phyloP scores from a whole-genome alignment of 192 early-diverging fungal genomes.

The Umbelopsis sp. region DNA sequence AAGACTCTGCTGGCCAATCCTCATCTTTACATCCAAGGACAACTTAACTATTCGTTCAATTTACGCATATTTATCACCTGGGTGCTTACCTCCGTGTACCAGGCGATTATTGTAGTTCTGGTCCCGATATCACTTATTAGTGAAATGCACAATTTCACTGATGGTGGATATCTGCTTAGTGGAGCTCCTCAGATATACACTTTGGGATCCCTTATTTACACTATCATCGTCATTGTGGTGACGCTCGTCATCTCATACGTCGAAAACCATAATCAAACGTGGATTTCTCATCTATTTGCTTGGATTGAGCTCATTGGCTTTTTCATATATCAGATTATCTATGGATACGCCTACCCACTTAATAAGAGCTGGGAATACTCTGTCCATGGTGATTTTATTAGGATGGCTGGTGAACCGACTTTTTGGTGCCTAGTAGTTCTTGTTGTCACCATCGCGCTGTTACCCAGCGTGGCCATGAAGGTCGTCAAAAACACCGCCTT shows the following conservation, averaged over 20 bases:
- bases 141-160: constrained; percentile 14
- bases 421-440: constrained; percentile 66
- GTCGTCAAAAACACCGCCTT: constrained; percentile 24
- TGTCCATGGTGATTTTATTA: constrained; percentile 57
- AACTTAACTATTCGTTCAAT: constrained; percentile 58
- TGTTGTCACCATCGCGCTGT: constrained; percentile 51
- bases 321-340: constrained; percentile 59
- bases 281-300: constrained; percentile 63
- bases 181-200: constrained; percentile 58
- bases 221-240: constrained; percentile 66
- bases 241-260: constrained; percentile 73
- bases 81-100: constrained; percentile 57
- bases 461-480: constrained; percentile 55
- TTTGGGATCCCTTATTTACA: constrained; percentile 58
- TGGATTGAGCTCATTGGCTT: constrained; percentile 63
- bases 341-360: constrained; percentile 58
- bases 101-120: constrained; percentile 53
- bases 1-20: constrained; percentile 67
- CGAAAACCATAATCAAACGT: constrained; percentile 67
- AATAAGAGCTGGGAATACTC: constrained; percentile 51
- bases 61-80: constrained; percentile 53
- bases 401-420: constrained; percentile 43
- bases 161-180: constrained; percentile 31
- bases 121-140: constrained; percentile 57
- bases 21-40: constrained; percentile 70